Percentiles rank a stretch among this genome's conserved stretches.
phyloP scores from a whole-genome alignment of 805 yeast genomes.

The Pichia phayaonensis region DNA sequence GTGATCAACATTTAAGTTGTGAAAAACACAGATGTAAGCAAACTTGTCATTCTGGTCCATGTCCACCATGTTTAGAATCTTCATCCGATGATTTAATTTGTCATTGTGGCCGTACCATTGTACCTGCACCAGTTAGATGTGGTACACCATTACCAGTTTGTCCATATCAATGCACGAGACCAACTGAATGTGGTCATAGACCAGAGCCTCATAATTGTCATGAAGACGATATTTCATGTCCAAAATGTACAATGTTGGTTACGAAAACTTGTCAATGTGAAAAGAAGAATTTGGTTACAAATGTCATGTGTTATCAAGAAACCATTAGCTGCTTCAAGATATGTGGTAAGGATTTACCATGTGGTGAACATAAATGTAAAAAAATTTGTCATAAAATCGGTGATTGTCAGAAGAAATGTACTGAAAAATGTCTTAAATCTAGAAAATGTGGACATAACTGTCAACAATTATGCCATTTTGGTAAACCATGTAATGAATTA shows the following conservation, averaged over 20 bases:
- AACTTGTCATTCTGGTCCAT: slow-evolving; percentile 73
- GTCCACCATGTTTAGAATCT: slow-evolving; percentile 75
- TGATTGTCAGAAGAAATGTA: slow-evolving; percentile 55
- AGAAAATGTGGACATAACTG: slow-evolving; percentile 68
- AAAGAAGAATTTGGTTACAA: slow-evolving; percentile 35
- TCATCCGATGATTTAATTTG: slow-evolving; percentile 73
- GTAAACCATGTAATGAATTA: slow-evolving; percentile 40
- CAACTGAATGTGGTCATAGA: slow-evolving; percentile 59
- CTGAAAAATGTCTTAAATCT: slow-evolving; percentile 46
- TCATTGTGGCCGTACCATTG: slow-evolving; percentile 70
- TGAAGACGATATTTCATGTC: slow-evolving; percentile 54
- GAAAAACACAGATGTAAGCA: slow-evolving; percentile 59
- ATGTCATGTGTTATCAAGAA: slow-evolving; percentile 62
- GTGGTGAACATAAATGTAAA: slow-evolving; percentile 46
- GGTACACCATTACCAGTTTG: slow-evolving; percentile 66
- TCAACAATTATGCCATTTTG: slow-evolving; percentile 53
- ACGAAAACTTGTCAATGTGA: slow-evolving; percentile 26
- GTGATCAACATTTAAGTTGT: slow-evolving; percentile 58
- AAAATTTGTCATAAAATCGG: slow-evolving; percentile 50
- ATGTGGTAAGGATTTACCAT: slow-evolving; percentile 45
- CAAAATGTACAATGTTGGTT: slow-evolving; percentile 55
- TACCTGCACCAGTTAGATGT: slow-evolving; percentile 80
- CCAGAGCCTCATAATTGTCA: slow-evolving; percentile 73
- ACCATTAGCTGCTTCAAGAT: slow-evolving; percentile 60
- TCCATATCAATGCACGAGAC: slow-evolving; percentile 53